A percentile compares a stretch with the other conserved stretches of the same genome.
phyloP scores from a whole-genome alignment of 257 asterid species.

The Scutellaria barbata region DNA sequence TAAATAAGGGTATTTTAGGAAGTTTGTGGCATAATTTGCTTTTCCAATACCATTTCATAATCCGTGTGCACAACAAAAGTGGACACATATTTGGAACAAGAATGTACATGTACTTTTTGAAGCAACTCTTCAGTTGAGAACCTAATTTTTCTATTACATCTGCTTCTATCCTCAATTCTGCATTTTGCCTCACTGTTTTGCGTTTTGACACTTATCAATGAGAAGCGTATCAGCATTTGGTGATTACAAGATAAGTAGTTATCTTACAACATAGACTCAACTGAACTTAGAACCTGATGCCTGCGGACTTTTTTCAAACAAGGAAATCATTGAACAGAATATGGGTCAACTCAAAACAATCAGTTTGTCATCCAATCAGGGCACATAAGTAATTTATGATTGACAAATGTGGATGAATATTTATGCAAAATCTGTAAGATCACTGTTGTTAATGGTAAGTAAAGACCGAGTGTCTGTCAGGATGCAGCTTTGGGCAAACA shows the following conservation, averaged over 20 bases:
- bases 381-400: background rate
- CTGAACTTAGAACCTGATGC: background rate
- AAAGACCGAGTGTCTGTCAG: background rate
- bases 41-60: too few species aligned
- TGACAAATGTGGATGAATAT: background rate
- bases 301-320: background rate
- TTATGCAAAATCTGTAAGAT: background rate
- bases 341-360: background rate
- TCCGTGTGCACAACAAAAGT: too few species aligned
- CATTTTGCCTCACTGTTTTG: background rate
- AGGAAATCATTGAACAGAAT: background rate
- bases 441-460: background rate
- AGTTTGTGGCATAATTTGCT: too few species aligned
- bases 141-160: background rate
- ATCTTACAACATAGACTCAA: background rate
- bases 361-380: background rate
- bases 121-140: slow-evolving; percentile 3
- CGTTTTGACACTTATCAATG: background rate
- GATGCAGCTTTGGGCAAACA: slow-evolving; percentile 2
- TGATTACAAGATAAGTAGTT: background rate
- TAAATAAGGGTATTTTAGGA: too few species aligned
- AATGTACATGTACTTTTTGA: background rate
- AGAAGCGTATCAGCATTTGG: background rate
- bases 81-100: too few species aligned
- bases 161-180: background rate